phyloP scores from a whole-genome alignment of 805 yeast genomes.

The Saccharomycopsis capsularis region DNA sequence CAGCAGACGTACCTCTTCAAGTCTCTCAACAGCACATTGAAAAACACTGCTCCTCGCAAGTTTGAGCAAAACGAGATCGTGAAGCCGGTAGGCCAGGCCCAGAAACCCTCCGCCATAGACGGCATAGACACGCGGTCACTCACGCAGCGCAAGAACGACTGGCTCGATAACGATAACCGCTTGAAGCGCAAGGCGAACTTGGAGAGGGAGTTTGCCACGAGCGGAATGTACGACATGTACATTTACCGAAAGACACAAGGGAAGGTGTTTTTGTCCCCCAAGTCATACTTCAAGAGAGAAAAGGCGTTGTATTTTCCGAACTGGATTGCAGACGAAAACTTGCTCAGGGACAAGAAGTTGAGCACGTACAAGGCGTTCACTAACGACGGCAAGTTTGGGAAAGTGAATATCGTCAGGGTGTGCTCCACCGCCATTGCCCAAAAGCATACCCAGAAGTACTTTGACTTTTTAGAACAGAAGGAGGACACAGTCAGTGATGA shows the following conservation, averaged over 20 bases:
- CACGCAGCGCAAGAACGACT: slow-evolving; percentile 36
- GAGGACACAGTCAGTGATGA: slow-evolving; percentile 26
- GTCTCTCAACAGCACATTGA: slow-evolving; percentile 15
- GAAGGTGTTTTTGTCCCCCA: slow-evolving; percentile 76
- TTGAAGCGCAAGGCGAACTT: slow-evolving; percentile 41
- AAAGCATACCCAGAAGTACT: slow-evolving; percentile 54
- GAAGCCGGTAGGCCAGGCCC: slow-evolving; percentile 42
- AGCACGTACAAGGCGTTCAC: slow-evolving; percentile 22
- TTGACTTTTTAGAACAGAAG: slow-evolving; percentile 25
- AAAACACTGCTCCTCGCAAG: slow-evolving; percentile 16
- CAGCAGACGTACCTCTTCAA: not conserved
- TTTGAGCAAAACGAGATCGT: slow-evolving; percentile 24
- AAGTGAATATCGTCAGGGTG: slow-evolving; percentile 57
- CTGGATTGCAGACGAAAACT: slow-evolving; percentile 30
- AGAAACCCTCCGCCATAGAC: slow-evolving; percentile 34
- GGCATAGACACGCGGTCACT: slow-evolving; percentile 36
- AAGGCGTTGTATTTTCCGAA: slow-evolving; percentile 81
- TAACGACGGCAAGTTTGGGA: slow-evolving; percentile 29
- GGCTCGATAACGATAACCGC: slow-evolving; percentile 42
- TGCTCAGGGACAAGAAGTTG: slow-evolving; percentile 31
- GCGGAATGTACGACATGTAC: slow-evolving; percentile 61
- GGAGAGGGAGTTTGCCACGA: slow-evolving; percentile 56
- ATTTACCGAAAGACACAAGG: slow-evolving; percentile 71
- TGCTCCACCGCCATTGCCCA: slow-evolving; percentile 68
- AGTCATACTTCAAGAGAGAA: slow-evolving; percentile 66